Base-by-base conservation (phyloP, 1,284 basidiomycete species). In the Ustilago trichophora region DNA sequence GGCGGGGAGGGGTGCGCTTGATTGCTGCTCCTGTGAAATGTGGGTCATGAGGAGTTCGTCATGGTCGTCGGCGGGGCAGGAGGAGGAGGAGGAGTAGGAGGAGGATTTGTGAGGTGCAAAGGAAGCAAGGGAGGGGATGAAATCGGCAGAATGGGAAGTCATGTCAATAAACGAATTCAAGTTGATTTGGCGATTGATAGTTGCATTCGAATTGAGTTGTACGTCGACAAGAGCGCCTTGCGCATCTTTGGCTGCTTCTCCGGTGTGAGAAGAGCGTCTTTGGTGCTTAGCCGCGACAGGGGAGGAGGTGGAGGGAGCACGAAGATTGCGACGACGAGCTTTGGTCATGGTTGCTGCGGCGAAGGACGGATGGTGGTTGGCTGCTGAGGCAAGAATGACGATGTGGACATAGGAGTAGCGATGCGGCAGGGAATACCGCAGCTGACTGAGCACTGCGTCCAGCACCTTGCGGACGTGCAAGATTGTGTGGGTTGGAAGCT, bases 51-150 rank as follows among this genome's bases (percentile, higher is more conserved):
- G 12, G 11, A 27, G 18, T 8, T 29, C 37, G 22, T 19, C 3
- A 32, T 46, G 31, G 24, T 45, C n/a, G 31, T 49, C 9, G 25
- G 40, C 9, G 24, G 90, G 82, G 22, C 73, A 45, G 44, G 45
- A 48, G 11, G 43, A 36, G 22, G 49, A 38, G n/a, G 21, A 25
- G n/a, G 11, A 25, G 19, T 6, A 11, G 36, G 10, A 18, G 27
- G 10, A 26, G 48, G 8, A 19, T 9, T 10, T 22, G 10, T 4
- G 41, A 6, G 4, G 43, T n/a, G n/a, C n/a, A 27, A 46, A 36
- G 18, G 32, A 24, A 31, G 50, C 12, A 35, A n/a, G 19, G 26
- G 41, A 22, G 15, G 45, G 32, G 36, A 36, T 3, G 32, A 65
- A 48, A 11, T 53, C 38, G 45, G 52, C 22, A 43, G 48, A 62